These are phyloP conservation scores for Moelleriella libera DNA, from an alignment of 2,329 filamentous ascomycete genomes.

Conservation along the genomic window DNA sequence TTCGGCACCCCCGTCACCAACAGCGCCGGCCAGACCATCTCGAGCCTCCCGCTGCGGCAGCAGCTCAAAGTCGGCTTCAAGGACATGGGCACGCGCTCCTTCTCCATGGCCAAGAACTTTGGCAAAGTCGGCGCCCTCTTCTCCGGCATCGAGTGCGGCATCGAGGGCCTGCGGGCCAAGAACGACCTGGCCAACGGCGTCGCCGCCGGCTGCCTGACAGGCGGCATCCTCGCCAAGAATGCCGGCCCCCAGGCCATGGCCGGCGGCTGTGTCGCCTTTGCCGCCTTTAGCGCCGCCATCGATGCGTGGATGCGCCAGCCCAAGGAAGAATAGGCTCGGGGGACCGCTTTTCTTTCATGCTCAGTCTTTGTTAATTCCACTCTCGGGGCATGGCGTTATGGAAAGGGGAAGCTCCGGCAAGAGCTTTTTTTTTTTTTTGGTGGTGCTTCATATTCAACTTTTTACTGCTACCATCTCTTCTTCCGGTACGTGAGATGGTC, in stretches of 20 bases:
- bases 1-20: constrained; percentile 40
- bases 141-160: constrained; percentile 85
- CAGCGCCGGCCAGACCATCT: constrained; percentile 21
- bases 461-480: neutral
- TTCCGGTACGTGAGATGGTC: neutral
- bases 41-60: constrained; percentile 63
- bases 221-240: constrained; percentile 72
- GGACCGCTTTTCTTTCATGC: too few species aligned
- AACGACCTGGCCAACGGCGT: constrained; percentile 87
- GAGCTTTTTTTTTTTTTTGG: too few species aligned
- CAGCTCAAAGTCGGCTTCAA: constrained; percentile 79
- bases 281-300: constrained; percentile 82
- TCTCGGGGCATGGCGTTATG: neutral
- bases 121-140: constrained; percentile 86
- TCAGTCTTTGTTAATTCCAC: too few species aligned
- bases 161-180: constrained; percentile 84
- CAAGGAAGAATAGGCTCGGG: constrained; percentile 34
- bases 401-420: neutral
- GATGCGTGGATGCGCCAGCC: constrained; percentile 83
- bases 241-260: constrained; percentile 82
- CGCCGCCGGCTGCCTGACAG: constrained; percentile 78
- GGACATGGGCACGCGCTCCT: constrained; percentile 83
- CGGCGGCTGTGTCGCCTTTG: constrained; percentile 84
- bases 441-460: too few species aligned
- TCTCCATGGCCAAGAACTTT: constrained; percentile 83